These are phyloP conservation scores for Ophiocordyceps unilateralis DNA, from an alignment of 2,329 filamentous ascomycete genomes.

Conservation along the genomic window DNA sequence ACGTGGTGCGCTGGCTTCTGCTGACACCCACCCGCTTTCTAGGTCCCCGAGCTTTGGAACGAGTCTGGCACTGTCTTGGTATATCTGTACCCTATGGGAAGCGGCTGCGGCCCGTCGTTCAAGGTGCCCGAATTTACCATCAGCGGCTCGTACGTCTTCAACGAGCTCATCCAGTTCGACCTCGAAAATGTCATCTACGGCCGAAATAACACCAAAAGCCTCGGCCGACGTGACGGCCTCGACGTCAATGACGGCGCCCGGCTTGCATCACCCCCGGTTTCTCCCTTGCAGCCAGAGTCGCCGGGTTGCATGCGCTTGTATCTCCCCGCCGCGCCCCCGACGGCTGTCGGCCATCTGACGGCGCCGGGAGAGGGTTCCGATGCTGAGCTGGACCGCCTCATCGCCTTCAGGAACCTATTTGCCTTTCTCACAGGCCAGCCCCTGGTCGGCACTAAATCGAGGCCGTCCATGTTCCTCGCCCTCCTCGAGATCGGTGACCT, in stretches of 20 bases:
- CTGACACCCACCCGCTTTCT: background rate
- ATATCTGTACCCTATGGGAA: constrained; percentile 35
- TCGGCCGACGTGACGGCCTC: too few relatives aligned
- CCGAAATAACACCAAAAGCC: constrained; percentile 24
- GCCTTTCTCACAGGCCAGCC: constrained; percentile 48
- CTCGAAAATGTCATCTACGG: constrained; percentile 13
- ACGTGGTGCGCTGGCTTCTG: background rate
- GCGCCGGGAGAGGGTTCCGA: constrained; percentile 14
- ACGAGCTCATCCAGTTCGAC: constrained; percentile 32
- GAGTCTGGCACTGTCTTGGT: constrained; percentile 39
- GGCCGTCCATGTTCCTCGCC: constrained; percentile 34
- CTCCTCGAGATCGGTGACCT: constrained; percentile 36
- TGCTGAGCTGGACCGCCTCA: constrained; percentile 33
- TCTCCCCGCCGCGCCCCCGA: constrained; percentile 28
- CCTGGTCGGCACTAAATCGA: constrained; percentile 37
- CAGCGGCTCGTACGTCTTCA: constrained; percentile 35
- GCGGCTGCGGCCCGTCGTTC: constrained; percentile 38
- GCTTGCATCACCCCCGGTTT: constrained; percentile 18
- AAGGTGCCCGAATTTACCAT: constrained; percentile 38
- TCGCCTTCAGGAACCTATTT: constrained; percentile 47
- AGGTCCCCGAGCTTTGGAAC: constrained; percentile 52
- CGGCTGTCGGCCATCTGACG: constrained; percentile 16
- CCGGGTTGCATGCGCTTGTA: constrained; percentile 31
- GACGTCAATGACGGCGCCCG: constrained; percentile 31
- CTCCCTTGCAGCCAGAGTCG: constrained; percentile 18